phyloP scores from a whole-genome alignment of 345 rosid genomes.

The Eucalyptus melliodora region DNA sequence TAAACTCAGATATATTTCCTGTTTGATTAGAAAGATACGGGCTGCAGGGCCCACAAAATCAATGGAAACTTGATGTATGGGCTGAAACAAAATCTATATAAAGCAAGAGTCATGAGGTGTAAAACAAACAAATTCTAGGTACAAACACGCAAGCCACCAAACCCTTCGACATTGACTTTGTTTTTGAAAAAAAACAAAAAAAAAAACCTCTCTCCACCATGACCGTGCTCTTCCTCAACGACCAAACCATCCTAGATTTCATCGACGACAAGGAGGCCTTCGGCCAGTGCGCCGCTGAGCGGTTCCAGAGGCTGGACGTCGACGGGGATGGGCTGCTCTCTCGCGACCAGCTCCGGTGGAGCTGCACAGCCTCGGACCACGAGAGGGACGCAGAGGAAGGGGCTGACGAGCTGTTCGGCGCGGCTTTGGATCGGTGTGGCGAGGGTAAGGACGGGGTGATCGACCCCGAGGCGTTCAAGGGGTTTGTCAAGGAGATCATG shows the following conservation, averaged over 20 bases:
- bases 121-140: neutral
- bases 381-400: neutral
- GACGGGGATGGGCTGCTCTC: slow-evolving; percentile 25
- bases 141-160: neutral
- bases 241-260: slow-evolving; percentile 21
- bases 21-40: neutral
- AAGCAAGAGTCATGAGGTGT: neutral
- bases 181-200: neutral
- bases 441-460: slow-evolving; percentile 9
- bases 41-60: neutral
- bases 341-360: slow-evolving; percentile 6
- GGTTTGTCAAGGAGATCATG: slow-evolving; percentile 29
- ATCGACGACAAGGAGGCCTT: slow-evolving; percentile 15
- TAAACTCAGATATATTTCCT: neutral
- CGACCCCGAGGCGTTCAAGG: slow-evolving; percentile 1
- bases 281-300: slow-evolving; percentile 5
- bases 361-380: slow-evolving; percentile 15
- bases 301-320: slow-evolving; percentile 19
- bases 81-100: neutral
- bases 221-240: slow-evolving; percentile 20
- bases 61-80: neutral
- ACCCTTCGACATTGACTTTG: neutral
- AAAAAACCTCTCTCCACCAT: neutral
- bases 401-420: neutral
- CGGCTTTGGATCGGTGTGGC: slow-evolving; percentile 32